Evolutionary conservation across 768 basidiomycete genomes (phyloP), one percentile per base, ranked within the genome.

Genomic region (Serendipita indica): DNA sequence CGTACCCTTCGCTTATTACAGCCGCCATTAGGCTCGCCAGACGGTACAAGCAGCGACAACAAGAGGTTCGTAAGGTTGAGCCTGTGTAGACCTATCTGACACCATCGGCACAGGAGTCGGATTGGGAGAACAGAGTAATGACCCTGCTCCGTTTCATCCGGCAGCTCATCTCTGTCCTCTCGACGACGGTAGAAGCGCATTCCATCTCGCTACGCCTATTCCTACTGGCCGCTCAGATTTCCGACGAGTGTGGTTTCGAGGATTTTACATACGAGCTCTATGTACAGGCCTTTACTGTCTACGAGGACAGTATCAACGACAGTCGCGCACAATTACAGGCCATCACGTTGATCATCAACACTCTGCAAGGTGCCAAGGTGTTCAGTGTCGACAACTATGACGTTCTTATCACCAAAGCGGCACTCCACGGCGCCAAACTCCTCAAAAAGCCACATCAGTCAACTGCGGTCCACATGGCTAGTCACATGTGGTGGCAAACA

Each of bases 401-500:
- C 66, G 98, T 94, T 2, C 72, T 99, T 62, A 91, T 97, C 66
- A 98, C 96, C 27, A 98, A 99, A 72, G 96, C 94, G n/a, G 94
- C 94, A 3, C 72, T 98, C 63, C 96, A 99, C 69, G 92, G 90
- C 3, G 88, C 92, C 30, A 94, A 94, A 72, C 71, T 98, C 63
- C 70, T 99, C 70, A 99, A 99, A 79, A 98, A 99, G 77, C 90
- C 90, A 12, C 94, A 97, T 69, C 96, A 98, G 71, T 86, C 93
- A 12, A 89, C 84, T 6, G 96, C 94, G 3, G 96, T 98, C 20
- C 83, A 87, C 52, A 75, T 91, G 30, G 96, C 96, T 5, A 96
- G 92, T 68, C 96, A 99, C 72, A 72, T 99, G 64, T 99, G 94
- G 94, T 99, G 93, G 93, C 96, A 98, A 68, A 86, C 86, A 62